Conservation (phyloP, 768 basidiomycete genomes). For the Pulveroboletus sp. region DNA sequence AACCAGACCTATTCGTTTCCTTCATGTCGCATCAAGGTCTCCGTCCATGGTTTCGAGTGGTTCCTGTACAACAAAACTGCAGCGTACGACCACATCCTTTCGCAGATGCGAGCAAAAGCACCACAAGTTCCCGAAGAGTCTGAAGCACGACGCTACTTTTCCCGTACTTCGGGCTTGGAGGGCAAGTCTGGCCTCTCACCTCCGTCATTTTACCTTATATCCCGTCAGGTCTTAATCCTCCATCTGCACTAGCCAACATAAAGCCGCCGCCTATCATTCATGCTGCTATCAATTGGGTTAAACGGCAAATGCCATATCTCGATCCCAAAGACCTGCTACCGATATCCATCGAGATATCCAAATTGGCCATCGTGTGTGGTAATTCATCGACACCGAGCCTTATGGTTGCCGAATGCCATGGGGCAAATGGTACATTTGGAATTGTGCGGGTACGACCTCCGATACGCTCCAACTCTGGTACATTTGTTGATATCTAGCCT, state of each 20-base stretch:
- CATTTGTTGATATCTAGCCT: slow-evolving; percentile 8
- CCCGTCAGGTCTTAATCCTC: slow-evolving; percentile 21
- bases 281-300: slow-evolving; percentile 49
- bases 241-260: slow-evolving; percentile 25
- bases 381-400: slow-evolving; percentile 83
- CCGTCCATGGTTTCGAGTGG: slow-evolving; percentile 87
- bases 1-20: slow-evolving; percentile 38
- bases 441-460: slow-evolving; percentile 58
- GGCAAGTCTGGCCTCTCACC: slow-evolving; percentile 26
- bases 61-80: slow-evolving; percentile 89
- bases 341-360: slow-evolving; percentile 72
- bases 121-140: slow-evolving; percentile 14
- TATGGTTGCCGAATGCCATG: slow-evolving; percentile 76
- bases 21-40: slow-evolving; percentile 79
- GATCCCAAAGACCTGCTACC: slow-evolving; percentile 87
- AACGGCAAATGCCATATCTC: slow-evolving; percentile 62
- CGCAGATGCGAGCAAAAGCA: slow-evolving; percentile 56
- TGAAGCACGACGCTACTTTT: slow-evolving; percentile 37
- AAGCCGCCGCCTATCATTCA: slow-evolving; percentile 35
- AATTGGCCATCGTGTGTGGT: slow-evolving; percentile 80
- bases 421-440: slow-evolving; percentile 77
- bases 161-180: slow-evolving; percentile 38
- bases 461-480: slow-evolving; percentile 4
- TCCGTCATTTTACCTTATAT: not conserved
- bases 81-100: slow-evolving; percentile 83